phyloP scores from a whole-genome alignment of 129 eudicot species.

The Sambucus nigra region DNA sequence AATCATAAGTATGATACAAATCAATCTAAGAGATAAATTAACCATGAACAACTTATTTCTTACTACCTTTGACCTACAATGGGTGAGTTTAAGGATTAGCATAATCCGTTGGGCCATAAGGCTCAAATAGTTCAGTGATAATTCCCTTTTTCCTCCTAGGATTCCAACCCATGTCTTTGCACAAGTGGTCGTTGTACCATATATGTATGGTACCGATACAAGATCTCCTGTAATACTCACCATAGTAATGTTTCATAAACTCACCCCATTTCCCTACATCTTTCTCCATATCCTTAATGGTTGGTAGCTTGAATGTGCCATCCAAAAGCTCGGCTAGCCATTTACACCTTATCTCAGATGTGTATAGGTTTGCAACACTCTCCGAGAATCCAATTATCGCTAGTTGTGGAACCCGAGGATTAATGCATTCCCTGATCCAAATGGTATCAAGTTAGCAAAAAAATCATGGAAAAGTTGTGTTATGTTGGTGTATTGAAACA shows the following conservation, averaged over 20 bases:
- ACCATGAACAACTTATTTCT: too few relatives aligned
- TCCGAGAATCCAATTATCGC: conserved; percentile 64
- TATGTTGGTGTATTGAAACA: too few relatives aligned
- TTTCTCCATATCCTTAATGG: conserved; percentile 55
- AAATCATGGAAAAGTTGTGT: too few relatives aligned
- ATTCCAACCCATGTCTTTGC: conserved; percentile 50
- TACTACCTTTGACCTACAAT: too few relatives aligned
- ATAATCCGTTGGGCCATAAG: conserved; percentile 51
- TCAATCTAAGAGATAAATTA: too few relatives aligned
- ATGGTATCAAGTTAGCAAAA: too few relatives aligned
- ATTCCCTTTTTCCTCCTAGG: conserved; percentile 42
- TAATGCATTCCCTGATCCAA: conserved; percentile 46
- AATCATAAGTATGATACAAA: too few relatives aligned
- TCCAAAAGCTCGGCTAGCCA: conserved; percentile 55
- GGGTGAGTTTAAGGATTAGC: conserved; percentile 18
- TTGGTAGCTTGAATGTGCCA: conserved; percentile 44
- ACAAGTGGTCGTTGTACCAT: conserved; percentile 65
- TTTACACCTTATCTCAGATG: conserved; percentile 47
- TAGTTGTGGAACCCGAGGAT: conserved; percentile 62
- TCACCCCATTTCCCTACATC: conserved; percentile 45
- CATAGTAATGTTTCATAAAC: conserved; percentile 36
- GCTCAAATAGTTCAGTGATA: conserved; percentile 41
- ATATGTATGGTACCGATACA: conserved; percentile 41
- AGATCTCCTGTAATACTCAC: conserved; percentile 31
- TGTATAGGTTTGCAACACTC: conserved; percentile 39